Evolutionary conservation across 495 filamentous ascomycete genomes (phyloP).

Genomic region (Terfezia boudieri): DNA sequence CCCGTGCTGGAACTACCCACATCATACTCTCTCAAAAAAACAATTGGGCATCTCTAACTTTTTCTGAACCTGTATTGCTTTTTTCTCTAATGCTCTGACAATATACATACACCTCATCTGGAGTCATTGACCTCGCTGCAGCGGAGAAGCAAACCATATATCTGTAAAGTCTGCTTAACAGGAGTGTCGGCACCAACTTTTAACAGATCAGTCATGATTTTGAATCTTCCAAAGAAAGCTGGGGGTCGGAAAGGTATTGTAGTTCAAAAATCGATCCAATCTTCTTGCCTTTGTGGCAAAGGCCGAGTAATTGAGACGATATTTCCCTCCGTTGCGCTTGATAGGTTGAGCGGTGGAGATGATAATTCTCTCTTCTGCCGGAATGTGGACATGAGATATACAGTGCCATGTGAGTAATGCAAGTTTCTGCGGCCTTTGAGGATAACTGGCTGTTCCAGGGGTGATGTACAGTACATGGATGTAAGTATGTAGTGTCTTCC

Average conservation of each 20-base stretch:
- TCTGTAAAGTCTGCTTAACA: conserved; percentile 19
- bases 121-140: conserved; percentile 21
- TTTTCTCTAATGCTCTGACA: conserved; percentile 15
- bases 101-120: conserved; percentile 20
- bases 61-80: conserved; percentile 4
- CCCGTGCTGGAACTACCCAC: too few relatives aligned
- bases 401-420: conserved; percentile 8
- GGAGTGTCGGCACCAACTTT: not conserved
- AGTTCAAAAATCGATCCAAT: conserved; percentile 3
- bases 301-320: not conserved
- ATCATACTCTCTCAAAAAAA: not conserved
- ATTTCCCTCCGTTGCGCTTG: not conserved
- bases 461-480: too few relatives aligned
- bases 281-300: not conserved
- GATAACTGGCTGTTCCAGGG: not conserved
- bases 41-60: not conserved
- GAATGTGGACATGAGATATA: conserved; percentile 5
- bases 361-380: not conserved
- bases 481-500: too few relatives aligned
- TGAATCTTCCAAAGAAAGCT: not conserved
- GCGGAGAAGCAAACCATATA: conserved; percentile 24
- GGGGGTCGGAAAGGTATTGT: not conserved
- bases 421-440: not conserved
- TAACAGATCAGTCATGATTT: not conserved
- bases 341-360: not conserved